Percentiles rank a stretch among this genome's conserved stretches.
Evolutionary conservation across 2,329 filamentous ascomycete genomes (phyloP).

Genomic region (Fusarium pininemorale): DNA sequence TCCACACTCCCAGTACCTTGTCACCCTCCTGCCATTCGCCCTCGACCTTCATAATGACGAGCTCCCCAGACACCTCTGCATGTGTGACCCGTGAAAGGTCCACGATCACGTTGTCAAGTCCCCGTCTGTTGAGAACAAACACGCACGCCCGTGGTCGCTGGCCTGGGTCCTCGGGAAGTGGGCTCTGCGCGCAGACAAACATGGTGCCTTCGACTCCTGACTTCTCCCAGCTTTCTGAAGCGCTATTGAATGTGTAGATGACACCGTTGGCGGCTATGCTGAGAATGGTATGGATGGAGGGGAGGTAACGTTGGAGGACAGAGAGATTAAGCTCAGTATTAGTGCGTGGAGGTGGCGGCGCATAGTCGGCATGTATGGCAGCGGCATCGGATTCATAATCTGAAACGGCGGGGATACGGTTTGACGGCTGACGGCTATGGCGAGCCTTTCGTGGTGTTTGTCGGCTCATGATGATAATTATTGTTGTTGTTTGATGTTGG

Average conservation of each 20-base stretch:
- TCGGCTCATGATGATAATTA: conserved; percentile 56
- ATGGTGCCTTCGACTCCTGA: conserved; percentile 85
- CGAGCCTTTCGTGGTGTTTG: conserved; percentile 52
- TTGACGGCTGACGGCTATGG: conserved; percentile 54
- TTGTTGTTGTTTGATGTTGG: conserved; percentile 19
- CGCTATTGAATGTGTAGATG: conserved; percentile 79
- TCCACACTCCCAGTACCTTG: conserved; percentile 63
- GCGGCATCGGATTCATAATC: conserved; percentile 75
- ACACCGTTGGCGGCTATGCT: conserved; percentile 87
- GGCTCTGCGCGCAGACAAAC: conserved; percentile 79
- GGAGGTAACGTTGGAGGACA: conserved; percentile 84
- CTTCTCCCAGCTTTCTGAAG: conserved; percentile 81
- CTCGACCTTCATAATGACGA: conserved; percentile 60
- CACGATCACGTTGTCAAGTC: conserved; percentile 75
- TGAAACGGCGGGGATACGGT: conserved; percentile 54
- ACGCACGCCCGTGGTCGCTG: conserved; percentile 62
- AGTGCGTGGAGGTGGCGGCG: conserved; percentile 67
- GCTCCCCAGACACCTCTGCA: conserved; percentile 69
- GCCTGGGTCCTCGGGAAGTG: conserved; percentile 47
- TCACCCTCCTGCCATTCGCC: conserved; percentile 47
- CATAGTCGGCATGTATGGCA: conserved; percentile 51
- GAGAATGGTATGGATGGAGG: conserved; percentile 76
- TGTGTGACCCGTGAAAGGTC: conserved; percentile 69
- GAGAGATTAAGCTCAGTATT: conserved; percentile 89
- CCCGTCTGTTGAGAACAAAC: conserved; percentile 77